Evolutionary conservation across 768 basidiomycete genomes (phyloP).

Genomic region (Mycena galericulata): DNA sequence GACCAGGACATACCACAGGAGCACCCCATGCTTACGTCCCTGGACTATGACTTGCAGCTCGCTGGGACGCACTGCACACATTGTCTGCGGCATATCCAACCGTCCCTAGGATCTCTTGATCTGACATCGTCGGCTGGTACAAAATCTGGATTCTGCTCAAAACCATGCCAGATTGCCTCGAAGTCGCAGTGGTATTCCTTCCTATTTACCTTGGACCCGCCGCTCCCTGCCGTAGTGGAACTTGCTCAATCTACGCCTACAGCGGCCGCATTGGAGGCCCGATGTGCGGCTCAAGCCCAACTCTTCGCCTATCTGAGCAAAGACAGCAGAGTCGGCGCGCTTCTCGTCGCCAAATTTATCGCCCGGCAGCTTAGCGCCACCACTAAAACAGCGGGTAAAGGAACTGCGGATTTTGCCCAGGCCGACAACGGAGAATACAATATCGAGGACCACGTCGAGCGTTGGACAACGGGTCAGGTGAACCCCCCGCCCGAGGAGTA

Average conservation of each 20-base stretch:
- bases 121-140: slow-evolving; percentile 64
- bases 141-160: slow-evolving; percentile 77
- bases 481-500: slow-evolving; percentile 60
- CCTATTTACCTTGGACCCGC: slow-evolving; percentile 76
- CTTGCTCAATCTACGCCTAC: slow-evolving; percentile 46
- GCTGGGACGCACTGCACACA: slow-evolving; percentile 79
- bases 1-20: slow-evolving; percentile 61
- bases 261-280: slow-evolving; percentile 52
- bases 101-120: slow-evolving; percentile 52
- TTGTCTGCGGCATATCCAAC: slow-evolving; percentile 72
- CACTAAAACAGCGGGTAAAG: slow-evolving; percentile 58
- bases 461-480: slow-evolving; percentile 76
- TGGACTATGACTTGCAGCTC: slow-evolving; percentile 78
- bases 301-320: slow-evolving; percentile 68
- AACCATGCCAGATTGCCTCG: slow-evolving; percentile 68
- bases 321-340: slow-evolving; percentile 55
- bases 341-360: slow-evolving; percentile 79
- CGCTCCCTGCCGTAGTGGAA: slow-evolving; percentile 59
- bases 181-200: slow-evolving; percentile 73
- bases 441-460: slow-evolving; percentile 82
- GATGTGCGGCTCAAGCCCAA: slow-evolving; percentile 69
- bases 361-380: slow-evolving; percentile 76
- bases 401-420: slow-evolving; percentile 57
- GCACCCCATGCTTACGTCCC: slow-evolving; percentile 74
- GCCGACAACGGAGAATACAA: slow-evolving; percentile 67